Evolutionary conservation across 768 basidiomycete species (phyloP).

Genomic region (Tremella mesenterica): DNA sequence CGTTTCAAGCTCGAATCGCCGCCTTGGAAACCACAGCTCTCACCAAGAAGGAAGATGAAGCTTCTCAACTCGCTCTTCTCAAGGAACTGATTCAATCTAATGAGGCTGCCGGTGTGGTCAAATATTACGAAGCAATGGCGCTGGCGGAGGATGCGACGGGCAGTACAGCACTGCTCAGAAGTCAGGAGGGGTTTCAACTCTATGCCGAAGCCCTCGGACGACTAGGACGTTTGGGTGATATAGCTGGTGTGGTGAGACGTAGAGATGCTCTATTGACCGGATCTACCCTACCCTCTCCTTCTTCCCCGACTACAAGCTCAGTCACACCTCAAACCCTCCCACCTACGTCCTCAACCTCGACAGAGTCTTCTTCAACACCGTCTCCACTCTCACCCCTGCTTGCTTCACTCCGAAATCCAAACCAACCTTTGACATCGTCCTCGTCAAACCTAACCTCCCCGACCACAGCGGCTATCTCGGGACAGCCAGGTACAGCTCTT

Average conservation of each 20-base stretch:
- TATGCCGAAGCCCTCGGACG: slow-evolving; percentile 18
- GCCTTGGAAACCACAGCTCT: slow-evolving; percentile 34
- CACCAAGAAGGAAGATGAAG: slow-evolving; percentile 13
- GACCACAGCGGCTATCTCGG: neutral
- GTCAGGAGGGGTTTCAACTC: slow-evolving; percentile 18
- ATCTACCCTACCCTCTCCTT: slow-evolving; percentile 53
- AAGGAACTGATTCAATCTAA: slow-evolving; percentile 26
- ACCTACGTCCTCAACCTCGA: neutral
- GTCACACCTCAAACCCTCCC: neutral
- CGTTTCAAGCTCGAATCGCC: slow-evolving; percentile 33
- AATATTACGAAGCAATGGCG: slow-evolving; percentile 36
- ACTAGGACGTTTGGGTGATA: slow-evolving; percentile 48
- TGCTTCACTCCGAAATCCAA: neutral
- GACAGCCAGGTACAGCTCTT: slow-evolving; percentile 28
- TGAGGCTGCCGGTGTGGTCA: slow-evolving; percentile 17
- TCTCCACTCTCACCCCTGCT: neutral
- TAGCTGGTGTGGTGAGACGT: slow-evolving; percentile 53
- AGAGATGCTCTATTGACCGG: slow-evolving; percentile 53
- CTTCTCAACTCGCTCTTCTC: slow-evolving; percentile 29
- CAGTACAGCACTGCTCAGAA: slow-evolving; percentile 14
- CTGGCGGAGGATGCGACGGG: slow-evolving; percentile 8
- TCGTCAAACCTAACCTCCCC: neutral
- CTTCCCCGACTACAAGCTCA: slow-evolving; percentile 21
- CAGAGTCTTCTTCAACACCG: neutral
- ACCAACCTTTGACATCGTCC: neutral